A percentile compares a stretch with the other conserved stretches of the same genome.
Conservation (phyloP, 78 protist genomes). For the Andalucia godoyi region DNA sequence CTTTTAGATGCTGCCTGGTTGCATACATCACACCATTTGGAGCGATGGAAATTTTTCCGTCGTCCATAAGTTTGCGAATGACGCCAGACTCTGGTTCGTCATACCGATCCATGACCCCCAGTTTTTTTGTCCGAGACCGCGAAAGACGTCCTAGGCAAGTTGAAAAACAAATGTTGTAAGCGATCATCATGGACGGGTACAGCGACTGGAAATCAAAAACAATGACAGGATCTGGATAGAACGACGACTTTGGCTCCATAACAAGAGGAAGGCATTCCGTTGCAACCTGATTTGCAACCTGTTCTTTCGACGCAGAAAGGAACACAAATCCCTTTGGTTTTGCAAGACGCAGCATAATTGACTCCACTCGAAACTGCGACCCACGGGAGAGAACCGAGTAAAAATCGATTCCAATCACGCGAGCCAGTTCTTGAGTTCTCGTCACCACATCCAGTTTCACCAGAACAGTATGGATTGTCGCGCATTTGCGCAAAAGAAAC, state of each 20-base stretch:
- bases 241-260: conserved; percentile 65
- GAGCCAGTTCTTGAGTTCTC: conserved; percentile 72
- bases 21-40: conserved; percentile 64
- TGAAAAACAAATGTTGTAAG: conserved; percentile 86
- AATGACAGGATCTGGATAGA: conserved; percentile 73
- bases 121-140: background rate
- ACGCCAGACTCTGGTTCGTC: background rate
- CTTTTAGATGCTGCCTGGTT: conserved; percentile 36
- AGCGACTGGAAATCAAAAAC: conserved; percentile 91
- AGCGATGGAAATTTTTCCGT: conserved; percentile 17
- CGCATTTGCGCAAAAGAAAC: background rate
- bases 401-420: conserved; percentile 83
- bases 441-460: conserved; percentile 46
- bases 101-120: conserved; percentile 4
- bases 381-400: conserved; percentile 65
- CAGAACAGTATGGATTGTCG: conserved; percentile 11
- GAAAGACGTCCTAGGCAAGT: conserved; percentile 58
- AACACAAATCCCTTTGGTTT: conserved; percentile 41
- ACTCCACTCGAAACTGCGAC: conserved; percentile 86
- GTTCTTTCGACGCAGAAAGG: conserved; percentile 51
- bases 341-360: conserved; percentile 68
- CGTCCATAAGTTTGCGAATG: too few species aligned
- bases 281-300: conserved; percentile 31
- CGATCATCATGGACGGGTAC: conserved; percentile 92
- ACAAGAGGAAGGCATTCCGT: conserved; percentile 79